A percentile compares a stretch with the other conserved stretches of the same genome.
These are phyloP conservation scores for Globisporangium uncinulatum DNA, from an alignment of 352 stramenopile genomes.

Conservation along the genomic window DNA sequence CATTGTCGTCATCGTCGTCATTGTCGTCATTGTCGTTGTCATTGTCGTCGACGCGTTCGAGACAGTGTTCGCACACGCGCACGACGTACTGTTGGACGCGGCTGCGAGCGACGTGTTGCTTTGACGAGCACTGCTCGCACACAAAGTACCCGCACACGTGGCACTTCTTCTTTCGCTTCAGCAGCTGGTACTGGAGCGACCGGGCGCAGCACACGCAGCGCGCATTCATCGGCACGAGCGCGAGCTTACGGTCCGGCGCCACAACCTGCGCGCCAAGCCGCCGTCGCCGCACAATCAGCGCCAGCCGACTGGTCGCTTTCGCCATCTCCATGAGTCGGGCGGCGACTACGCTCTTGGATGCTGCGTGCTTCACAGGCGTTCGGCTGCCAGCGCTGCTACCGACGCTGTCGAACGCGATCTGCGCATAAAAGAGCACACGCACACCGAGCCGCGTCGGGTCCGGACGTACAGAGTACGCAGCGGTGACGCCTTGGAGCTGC, in stretches of 20 bases:
- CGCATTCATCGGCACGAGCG: slow-evolving; percentile 20
- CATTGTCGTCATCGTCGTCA: not conserved
- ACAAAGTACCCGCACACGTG: slow-evolving; percentile 44
- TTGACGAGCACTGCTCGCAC: slow-evolving; percentile 39
- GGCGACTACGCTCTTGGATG: slow-evolving; percentile 13
- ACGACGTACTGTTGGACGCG: slow-evolving; percentile 10
- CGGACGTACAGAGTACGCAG: slow-evolving; percentile 18
- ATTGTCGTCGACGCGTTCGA: slow-evolving; percentile 13
- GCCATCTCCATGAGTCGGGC: slow-evolving; percentile 18
- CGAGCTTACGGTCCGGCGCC: slow-evolving; percentile 21
- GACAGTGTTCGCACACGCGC: slow-evolving; percentile 38
- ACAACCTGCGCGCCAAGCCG: slow-evolving; percentile 40
- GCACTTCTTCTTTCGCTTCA: slow-evolving; percentile 29
- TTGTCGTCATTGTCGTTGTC: not conserved
- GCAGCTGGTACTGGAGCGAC: slow-evolving; percentile 18
- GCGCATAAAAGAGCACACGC: slow-evolving; percentile 13
- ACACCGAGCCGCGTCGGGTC: not conserved
- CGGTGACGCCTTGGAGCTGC: slow-evolving; percentile 23
- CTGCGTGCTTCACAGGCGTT: slow-evolving; percentile 9
- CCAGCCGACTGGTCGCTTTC: slow-evolving; percentile 19
- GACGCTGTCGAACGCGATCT: slow-evolving; percentile 12
- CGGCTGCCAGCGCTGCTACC: not conserved
- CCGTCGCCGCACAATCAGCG: slow-evolving; percentile 33
- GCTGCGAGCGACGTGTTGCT: slow-evolving; percentile 28
- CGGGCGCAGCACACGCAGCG: slow-evolving; percentile 36